A percentile compares a stretch with the other conserved stretches of the same genome.
These are phyloP conservation scores for Scutellaria galericulata DNA, from an alignment of 257 asterid genomes.

Conservation along the genomic window DNA sequence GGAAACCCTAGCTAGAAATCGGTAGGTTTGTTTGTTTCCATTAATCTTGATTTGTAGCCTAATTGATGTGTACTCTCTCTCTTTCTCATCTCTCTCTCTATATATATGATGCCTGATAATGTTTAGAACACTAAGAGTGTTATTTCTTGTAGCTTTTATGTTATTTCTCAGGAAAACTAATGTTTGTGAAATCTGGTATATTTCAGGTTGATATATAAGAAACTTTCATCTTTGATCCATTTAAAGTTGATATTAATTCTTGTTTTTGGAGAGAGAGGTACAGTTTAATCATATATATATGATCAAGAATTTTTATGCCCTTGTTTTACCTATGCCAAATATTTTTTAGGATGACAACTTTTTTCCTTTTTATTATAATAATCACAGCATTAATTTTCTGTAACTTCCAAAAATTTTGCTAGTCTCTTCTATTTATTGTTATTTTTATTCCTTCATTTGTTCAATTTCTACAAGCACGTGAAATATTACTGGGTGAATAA, in stretches of 20 bases:
- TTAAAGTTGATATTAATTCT: neutral
- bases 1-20: constrained; percentile 59
- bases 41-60: constrained; percentile 36
- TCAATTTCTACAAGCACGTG: constrained; percentile 23
- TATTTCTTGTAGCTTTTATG: constrained; percentile 39
- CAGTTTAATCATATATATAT: too few relatives aligned
- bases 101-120: constrained; percentile 27
- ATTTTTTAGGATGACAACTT: neutral
- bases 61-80: constrained; percentile 21
- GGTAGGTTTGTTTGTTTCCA: constrained; percentile 45
- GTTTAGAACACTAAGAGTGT: constrained; percentile 35
- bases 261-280: too few relatives aligned
- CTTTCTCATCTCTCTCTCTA: neutral
- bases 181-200: constrained; percentile 29
- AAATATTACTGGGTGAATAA: neutral
- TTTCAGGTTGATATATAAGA: constrained; percentile 6
- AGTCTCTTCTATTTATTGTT: neutral
- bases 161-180: constrained; percentile 22
- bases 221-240: neutral
- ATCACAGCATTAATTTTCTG: neutral
- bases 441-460: constrained; percentile 9
- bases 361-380: constrained; percentile 12
- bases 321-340: constrained; percentile 29
- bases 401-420: neutral
- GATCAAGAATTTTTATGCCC: neutral